Percentiles rank a stretch among this genome's conserved stretches.
These are phyloP conservation scores for Rosa hybrid DNA, from an alignment of 331 rosid species.

Conservation along the genomic window DNA sequence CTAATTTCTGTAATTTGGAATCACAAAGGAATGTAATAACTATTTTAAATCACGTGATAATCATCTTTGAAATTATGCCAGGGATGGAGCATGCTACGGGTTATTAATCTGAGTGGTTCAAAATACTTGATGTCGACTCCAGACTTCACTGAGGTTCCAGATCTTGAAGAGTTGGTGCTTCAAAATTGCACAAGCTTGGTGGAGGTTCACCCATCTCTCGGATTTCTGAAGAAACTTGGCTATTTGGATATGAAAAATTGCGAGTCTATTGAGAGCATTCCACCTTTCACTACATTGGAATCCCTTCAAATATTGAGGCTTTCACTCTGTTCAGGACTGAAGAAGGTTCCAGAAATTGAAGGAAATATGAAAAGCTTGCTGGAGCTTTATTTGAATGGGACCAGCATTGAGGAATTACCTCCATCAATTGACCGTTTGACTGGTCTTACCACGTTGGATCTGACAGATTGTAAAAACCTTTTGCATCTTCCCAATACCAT, in stretches of 20 bases:
- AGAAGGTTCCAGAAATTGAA: neutral
- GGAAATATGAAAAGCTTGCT: neutral
- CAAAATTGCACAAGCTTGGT: neutral
- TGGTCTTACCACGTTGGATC: neutral
- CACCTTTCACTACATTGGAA: neutral
- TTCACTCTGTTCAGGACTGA: neutral
- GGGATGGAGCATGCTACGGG: neutral
- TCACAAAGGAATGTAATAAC: neutral
- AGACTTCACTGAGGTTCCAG: neutral
- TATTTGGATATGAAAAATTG: neutral
- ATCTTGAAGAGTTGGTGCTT: neutral
- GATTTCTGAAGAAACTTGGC: neutral
- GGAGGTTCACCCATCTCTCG: neutral
- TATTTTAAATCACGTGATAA: neutral
- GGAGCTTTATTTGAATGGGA: neutral
- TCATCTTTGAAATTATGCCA: neutral
- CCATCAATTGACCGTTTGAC: neutral
- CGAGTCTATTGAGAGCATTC: neutral
- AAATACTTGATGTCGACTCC: too few species aligned
- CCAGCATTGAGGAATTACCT: neutral
- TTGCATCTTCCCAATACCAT: conserved; percentile 8
- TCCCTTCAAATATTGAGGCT: neutral
- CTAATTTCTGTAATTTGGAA: too few species aligned
- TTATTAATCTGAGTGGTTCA: neutral
- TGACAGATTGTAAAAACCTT: neutral